phyloP scores from a whole-genome alignment of 2,329 filamentous ascomycete genomes.

The Clonostachys sp. region DNA sequence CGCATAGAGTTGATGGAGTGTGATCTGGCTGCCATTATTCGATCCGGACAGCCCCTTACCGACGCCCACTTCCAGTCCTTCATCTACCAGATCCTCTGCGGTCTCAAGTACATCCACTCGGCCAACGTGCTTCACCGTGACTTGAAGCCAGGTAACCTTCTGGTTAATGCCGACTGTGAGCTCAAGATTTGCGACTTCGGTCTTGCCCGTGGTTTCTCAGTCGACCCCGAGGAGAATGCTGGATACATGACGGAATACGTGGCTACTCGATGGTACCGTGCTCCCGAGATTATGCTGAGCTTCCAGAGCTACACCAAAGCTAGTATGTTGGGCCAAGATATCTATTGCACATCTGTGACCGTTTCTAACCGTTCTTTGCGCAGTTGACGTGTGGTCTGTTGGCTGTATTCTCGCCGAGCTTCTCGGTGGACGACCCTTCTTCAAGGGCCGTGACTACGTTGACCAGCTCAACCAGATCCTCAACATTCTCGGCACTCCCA shows the following conservation, averaged over 20 bases:
- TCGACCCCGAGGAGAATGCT: conserved; percentile 96
- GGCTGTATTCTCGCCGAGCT: conserved; percentile 97
- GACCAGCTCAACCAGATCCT: conserved; percentile 99
- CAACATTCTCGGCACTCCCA: conserved; percentile 94
- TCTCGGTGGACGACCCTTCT: conserved; percentile 93
- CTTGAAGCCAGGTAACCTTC: conserved; percentile 91
- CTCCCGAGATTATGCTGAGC: conserved; percentile 98
- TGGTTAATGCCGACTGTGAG: conserved; percentile 98
- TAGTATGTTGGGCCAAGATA: conserved; percentile 61
- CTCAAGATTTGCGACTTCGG: conserved; percentile 99
- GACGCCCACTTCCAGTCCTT: conserved; percentile 99
- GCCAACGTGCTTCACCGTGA: conserved; percentile 97
- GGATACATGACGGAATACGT: conserved; percentile 99
- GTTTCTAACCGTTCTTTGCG: not conserved
- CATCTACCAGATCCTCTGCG: conserved; percentile 99
- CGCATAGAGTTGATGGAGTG: conserved; percentile 93
- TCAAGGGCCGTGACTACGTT: conserved; percentile 98
- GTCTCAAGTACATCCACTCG: conserved; percentile 98
- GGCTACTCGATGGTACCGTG: conserved; percentile 90
- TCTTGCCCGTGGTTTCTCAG: conserved; percentile 90
- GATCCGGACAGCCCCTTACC: conserved; percentile 93
- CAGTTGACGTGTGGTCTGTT: conserved; percentile 98
- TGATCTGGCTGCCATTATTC: conserved; percentile 95
- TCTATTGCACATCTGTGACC: not conserved
- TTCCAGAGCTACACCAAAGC: conserved; percentile 99